Evolutionary conservation across 2,329 filamentous ascomycete species (phyloP).

Genomic region (Aspergillus fijiensis): DNA sequence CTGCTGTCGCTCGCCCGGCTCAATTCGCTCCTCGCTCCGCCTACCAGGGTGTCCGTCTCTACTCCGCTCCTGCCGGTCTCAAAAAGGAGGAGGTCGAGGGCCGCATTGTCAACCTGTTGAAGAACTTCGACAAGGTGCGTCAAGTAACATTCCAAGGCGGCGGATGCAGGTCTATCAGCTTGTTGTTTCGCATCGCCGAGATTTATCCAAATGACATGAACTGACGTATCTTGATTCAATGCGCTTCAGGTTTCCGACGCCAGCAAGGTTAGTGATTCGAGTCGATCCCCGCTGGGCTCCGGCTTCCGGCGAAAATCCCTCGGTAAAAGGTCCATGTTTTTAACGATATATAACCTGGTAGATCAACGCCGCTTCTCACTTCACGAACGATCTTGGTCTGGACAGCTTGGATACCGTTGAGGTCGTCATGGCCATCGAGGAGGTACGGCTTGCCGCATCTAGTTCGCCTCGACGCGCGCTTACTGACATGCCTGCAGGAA

Average conservation of each 20-base stretch:
- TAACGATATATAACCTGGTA: constrained; percentile 43
- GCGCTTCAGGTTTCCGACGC: constrained; percentile 37
- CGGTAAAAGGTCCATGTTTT: constrained; percentile 19
- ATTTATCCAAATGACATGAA: background rate
- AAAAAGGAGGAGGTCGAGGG: constrained; percentile 83
- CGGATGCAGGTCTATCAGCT: background rate
- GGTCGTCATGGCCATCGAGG: constrained; percentile 99
- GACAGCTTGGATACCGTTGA: constrained; percentile 98
- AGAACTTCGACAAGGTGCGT: constrained; percentile 94
- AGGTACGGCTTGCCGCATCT: constrained; percentile 56
- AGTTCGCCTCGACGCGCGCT: constrained; percentile 10
- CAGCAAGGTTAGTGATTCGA: constrained; percentile 37
- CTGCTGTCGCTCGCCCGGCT: constrained; percentile 61
- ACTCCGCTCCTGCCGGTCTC: constrained; percentile 78
- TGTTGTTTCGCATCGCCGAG: background rate
- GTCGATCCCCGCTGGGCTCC: background rate
- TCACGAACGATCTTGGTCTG: constrained; percentile 93
- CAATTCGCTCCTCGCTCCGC: constrained; percentile 62
- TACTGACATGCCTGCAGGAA: constrained; percentile 50
- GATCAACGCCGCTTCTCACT: constrained; percentile 84
- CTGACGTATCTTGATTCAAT: constrained; percentile 15
- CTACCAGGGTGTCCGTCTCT: constrained; percentile 74
- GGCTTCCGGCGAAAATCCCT: background rate
- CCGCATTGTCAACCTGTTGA: constrained; percentile 86
- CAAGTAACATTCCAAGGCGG: constrained; percentile 8